A percentile compares a stretch with the other conserved stretches of the same genome.
Conservation (phyloP, 106 monocot species). For the Cymbidium sinense region DNA sequence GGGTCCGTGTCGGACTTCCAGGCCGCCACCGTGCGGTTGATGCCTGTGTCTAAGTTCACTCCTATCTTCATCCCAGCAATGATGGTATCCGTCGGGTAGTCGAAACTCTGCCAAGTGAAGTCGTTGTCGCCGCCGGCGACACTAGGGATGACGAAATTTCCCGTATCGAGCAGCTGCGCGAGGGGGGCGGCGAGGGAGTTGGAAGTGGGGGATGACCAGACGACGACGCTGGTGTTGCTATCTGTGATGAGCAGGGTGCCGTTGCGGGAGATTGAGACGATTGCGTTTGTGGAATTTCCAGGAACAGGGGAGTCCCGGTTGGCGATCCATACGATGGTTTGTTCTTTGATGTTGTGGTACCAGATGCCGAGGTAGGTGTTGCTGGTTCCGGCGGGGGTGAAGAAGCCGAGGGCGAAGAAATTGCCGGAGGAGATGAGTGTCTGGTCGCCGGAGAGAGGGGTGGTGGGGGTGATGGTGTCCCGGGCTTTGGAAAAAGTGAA, state of each 20-base stretch:
- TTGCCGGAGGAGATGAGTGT: constrained; percentile 23
- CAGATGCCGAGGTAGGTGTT: constrained; percentile 3
- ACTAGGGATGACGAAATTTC: constrained; percentile 23
- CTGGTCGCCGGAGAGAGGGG: constrained; percentile 5
- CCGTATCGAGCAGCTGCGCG: constrained; percentile 8
- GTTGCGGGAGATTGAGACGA: not conserved
- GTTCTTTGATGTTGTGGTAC: constrained; percentile 1
- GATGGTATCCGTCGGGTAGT: not conserved
- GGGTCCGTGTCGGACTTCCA: constrained; percentile 1
- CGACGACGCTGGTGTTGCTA: not conserved
- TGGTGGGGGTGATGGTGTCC: not conserved
- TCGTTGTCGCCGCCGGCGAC: not conserved
- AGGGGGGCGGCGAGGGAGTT: not conserved
- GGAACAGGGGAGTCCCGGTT: constrained; percentile 7
- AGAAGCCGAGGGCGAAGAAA: constrained; percentile 41
- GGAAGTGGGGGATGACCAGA: not conserved
- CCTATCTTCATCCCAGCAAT: not conserved
- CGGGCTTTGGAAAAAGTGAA: not conserved
- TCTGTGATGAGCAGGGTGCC: not conserved
- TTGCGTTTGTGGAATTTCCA: not conserved
- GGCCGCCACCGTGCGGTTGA: not conserved
- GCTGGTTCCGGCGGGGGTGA: constrained; percentile 9
- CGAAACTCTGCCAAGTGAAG: constrained; percentile 1
- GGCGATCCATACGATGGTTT: constrained; percentile 8
- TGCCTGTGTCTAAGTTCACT: not conserved